Evolutionary conservation across 2,329 filamentous ascomycete species (phyloP), one percentile per base, ranked within the genome.

Genomic region (Hypoxylon sp.): DNA sequence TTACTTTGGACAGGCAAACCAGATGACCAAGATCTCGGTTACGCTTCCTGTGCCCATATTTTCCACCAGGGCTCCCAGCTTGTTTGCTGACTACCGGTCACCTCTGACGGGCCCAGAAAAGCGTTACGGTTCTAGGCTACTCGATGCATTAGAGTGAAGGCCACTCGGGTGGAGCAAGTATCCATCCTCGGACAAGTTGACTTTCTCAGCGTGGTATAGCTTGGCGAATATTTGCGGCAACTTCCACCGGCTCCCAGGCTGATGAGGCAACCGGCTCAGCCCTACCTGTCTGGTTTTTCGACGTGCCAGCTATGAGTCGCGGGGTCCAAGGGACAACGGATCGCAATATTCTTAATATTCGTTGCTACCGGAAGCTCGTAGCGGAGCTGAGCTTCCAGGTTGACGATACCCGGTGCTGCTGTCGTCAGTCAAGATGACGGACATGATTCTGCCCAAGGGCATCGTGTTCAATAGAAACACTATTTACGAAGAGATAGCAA

Each of bases 401-500:
- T 26, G 55, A 64, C 64, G 59, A 51, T 75, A 53, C 32, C 32
- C 50, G 54, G 51, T 11, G 46, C 43, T 57, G 55, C 37, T 62
- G 78, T 62, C 65, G 74, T 48, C 64, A 58, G 62, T 63, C 52
- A 74, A 71, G 39, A 71, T 78, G 69, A 62, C 71, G 56, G 70
- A 58, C 41, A 75, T 82, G 75, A 79, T 86, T 34, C 70, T 88
- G 72, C 86, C 86, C 19, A 83, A 84, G 72, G 86, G 85, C 72
- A 82, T 88, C 63, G 80, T 88, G 62, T 79, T 80, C 51, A 88
- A 87, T 74, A 81, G 80, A 7, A 76, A 76, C 32, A 77, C 79
- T 51, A 79, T 87, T 32, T 86, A 87, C 68, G 79, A 79, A 24
- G 83, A 85, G 68, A 82, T 88, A 50, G 85, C 85, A 32, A 80